Conservation (phyloP, 768 basidiomycete species). For the Suillus sp. region DNA sequence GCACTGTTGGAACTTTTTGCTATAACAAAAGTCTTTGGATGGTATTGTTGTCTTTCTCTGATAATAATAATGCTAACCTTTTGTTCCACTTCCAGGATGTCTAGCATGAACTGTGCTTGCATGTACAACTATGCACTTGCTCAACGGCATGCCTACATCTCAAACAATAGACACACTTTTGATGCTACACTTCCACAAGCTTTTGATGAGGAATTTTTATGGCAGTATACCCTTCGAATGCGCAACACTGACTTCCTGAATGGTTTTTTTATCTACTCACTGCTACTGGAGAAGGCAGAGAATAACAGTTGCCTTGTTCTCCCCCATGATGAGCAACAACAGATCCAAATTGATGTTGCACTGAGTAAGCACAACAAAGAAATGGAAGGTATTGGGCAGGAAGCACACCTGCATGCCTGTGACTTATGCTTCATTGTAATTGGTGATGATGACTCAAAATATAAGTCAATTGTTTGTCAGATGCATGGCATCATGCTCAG, state of each 20-base stretch:
- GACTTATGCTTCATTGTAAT: conserved; percentile 15
- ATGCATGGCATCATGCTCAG: background rate
- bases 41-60: conserved; percentile 11
- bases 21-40: background rate
- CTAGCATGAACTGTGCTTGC: conserved; percentile 15
- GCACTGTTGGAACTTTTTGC: no score
- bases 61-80: background rate
- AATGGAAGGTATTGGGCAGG: conserved; percentile 16
- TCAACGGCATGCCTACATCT: conserved; percentile 2
- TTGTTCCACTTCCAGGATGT: conserved; percentile 13
- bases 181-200: background rate
- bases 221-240: conserved; percentile 12
- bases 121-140: conserved; percentile 12
- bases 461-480: conserved; percentile 1
- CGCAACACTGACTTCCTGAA: conserved; percentile 24
- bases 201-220: background rate
- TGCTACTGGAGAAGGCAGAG: conserved; percentile 25
- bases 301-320: conserved; percentile 13
- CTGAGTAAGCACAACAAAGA: conserved; percentile 12
- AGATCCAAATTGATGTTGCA: conserved; percentile 1
- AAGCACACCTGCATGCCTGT: conserved; percentile 18
- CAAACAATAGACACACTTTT: conserved; percentile 9
- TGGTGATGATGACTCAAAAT: conserved; percentile 1
- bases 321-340: conserved; percentile 8
- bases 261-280: conserved; percentile 26